Percentiles rank a stretch among this genome's conserved stretches.
These are phyloP conservation scores for Rhizopus arrhizus DNA, from an alignment of 371 early-diverging fungal species.

Conservation along the genomic window DNA sequence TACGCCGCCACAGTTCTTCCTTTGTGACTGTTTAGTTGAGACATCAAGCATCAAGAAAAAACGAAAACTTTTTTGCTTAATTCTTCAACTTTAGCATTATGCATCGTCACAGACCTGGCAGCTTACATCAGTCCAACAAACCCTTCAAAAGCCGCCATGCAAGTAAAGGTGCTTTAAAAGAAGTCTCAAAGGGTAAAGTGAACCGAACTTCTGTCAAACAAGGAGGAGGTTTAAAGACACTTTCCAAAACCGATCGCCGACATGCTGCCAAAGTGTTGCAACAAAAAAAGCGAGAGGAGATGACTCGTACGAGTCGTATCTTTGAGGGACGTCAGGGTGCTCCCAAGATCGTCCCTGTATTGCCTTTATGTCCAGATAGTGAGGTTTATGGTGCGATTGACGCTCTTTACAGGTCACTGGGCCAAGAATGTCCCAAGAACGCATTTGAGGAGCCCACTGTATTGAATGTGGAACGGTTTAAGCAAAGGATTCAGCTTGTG, in stretches of 20 bases:
- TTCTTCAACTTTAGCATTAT: conserved; percentile 18
- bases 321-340: conserved; percentile 83
- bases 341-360: conserved; percentile 79
- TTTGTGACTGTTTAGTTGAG: too few species aligned
- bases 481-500: conserved; percentile 83
- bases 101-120: conserved; percentile 66
- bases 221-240: conserved; percentile 33
- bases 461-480: conserved; percentile 68
- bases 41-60: background rate
- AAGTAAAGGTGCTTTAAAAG: conserved; percentile 77
- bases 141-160: conserved; percentile 92
- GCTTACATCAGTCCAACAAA: conserved; percentile 90
- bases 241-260: conserved; percentile 77
- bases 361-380: conserved; percentile 82
- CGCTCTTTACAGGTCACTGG: conserved; percentile 60
- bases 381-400: conserved; percentile 54
- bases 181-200: conserved; percentile 82
- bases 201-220: conserved; percentile 66
- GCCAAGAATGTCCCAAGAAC: conserved; percentile 42
- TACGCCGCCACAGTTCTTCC: too few species aligned
- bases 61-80: conserved; percentile 13
- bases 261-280: conserved; percentile 81
- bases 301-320: conserved; percentile 68
- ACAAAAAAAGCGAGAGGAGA: conserved; percentile 79
- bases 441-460: conserved; percentile 25